Evolutionary conservation across 2,329 filamentous ascomycete species (phyloP), one percentile per base, ranked within the genome.

Genomic region (Leptosphaerulina australis): DNA sequence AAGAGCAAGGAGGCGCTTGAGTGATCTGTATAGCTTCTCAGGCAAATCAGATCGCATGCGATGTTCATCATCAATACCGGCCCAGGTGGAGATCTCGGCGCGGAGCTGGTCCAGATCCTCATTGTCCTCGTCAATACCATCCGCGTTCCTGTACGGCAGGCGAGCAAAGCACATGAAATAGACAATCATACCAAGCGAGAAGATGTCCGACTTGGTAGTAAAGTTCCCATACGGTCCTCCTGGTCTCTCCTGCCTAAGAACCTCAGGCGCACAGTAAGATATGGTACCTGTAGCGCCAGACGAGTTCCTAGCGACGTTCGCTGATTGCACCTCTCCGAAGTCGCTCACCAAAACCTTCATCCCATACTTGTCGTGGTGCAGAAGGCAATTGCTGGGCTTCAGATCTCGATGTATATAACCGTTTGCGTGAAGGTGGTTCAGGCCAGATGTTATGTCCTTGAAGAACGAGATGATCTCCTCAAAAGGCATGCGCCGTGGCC

Each of bases 381-480:
- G 76, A 3, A 99, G 80, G 64, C 95, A 99, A 64, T 99, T 99
- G 70, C 88, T 94, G 2, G 94, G 94, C 71, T 99, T 99, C 20
- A 99, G 79, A 70, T 99, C 94, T 47, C 94, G 86, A 68, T 99
- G 94, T 21, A 99, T 95, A 71, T 97, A 99, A 59, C 91, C 93
- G 61, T 93, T 90, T 2, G 82, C 83, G 66, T 99, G 94, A 0
- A 99, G 81, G 68, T 97, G 93, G 34, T 91, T 88, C 14, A 99
- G 79, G 0, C 94, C 94, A 0, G 91, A 92, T 0, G 93, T 94
- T 54, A 99, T 93, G 68, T 99, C 94, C 66, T 88, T 89, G 78
- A 99, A 99, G 55, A 97, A 88, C 0, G 92, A 95, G 73, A 96
- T 97, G 18, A 99, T 97, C 64, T 97, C 90, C 53, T 97, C 93